Evolutionary conservation across 345 rosid genomes (phyloP).

Genomic region (Salix suchowensis): DNA sequence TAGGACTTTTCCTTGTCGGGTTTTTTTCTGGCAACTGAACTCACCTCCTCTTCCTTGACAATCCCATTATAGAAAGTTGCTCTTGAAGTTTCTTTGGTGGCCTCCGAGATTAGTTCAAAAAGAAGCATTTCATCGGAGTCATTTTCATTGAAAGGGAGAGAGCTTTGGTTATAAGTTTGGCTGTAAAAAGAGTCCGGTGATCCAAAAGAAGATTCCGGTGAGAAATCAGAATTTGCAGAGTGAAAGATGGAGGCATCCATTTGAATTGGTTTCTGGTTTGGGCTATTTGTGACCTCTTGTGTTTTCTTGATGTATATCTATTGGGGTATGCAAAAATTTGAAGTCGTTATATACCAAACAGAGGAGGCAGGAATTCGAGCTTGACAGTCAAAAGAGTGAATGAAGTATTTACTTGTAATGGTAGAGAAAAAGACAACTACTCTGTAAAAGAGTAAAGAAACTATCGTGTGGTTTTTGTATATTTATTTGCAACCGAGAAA

Average conservation of each 20-base stretch:
- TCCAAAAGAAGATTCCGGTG: constrained; percentile 53
- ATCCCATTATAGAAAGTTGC: not conserved
- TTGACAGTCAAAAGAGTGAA: not conserved
- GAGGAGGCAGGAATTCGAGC: not conserved
- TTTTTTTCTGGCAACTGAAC: constrained; percentile 28
- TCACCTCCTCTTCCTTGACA: constrained; percentile 48
- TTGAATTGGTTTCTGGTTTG: not conserved
- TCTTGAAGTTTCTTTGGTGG: constrained; percentile 30
- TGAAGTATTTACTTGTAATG: not conserved
- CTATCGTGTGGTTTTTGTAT: too few species aligned
- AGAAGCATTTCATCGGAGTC: constrained; percentile 94
- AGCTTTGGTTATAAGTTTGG: constrained; percentile 21
- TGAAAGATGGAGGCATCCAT: constrained; percentile 45
- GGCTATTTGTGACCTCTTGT: not conserved
- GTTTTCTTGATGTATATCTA: not conserved
- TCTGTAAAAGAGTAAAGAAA: too few species aligned
- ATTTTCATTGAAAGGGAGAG: constrained; percentile 84
- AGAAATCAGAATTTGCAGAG: constrained; percentile 45
- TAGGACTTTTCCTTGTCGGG: constrained; percentile 44
- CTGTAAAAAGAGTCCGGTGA: constrained; percentile 44
- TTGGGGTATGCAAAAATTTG: constrained; percentile 1
- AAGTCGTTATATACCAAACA: constrained; percentile 27
- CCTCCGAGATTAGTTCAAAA: constrained; percentile 50
- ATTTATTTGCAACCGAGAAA: too few species aligned
- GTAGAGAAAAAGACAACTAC: too few species aligned